Evolutionary conservation across 2,329 filamentous ascomycete genomes (phyloP).

Genomic region (Diatrype stigma): DNA sequence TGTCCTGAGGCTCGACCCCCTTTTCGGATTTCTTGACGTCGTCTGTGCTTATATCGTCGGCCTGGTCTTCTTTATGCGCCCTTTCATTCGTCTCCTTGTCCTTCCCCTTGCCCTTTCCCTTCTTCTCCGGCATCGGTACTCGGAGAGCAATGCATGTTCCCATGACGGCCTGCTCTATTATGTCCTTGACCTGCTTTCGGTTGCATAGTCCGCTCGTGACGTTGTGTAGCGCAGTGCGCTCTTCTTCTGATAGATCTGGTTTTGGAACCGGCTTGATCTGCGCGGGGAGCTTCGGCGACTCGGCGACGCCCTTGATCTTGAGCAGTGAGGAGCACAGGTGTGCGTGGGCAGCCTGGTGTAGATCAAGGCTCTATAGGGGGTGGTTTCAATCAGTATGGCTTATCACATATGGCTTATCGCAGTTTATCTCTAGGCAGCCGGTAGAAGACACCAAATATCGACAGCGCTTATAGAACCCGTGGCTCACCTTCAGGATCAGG

Average conservation of each 20-base stretch:
- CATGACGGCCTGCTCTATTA: constrained; percentile 44
- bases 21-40: constrained; percentile 18
- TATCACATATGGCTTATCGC: no score
- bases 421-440: no score
- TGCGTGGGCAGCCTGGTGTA: constrained; percentile 53
- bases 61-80: constrained; percentile 20
- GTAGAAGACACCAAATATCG: no score
- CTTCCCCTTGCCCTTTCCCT: constrained; percentile 27
- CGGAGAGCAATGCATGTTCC: constrained; percentile 46
- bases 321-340: constrained; percentile 53
- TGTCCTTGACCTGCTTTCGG: constrained; percentile 44
- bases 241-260: constrained; percentile 48
- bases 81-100: constrained; percentile 24
- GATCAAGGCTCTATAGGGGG: constrained; percentile 47
- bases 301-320: constrained; percentile 49
- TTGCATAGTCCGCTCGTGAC: constrained; percentile 57
- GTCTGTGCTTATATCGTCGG: constrained; percentile 13
- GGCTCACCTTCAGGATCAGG: constrained; percentile 49
- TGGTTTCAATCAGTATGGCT: constrained; percentile 6
- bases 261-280: constrained; percentile 45
- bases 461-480: no score
- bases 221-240: constrained; percentile 50
- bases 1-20: constrained; percentile 17
- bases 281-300: constrained; percentile 46
- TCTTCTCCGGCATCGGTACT: constrained; percentile 44